These are phyloP conservation scores for Ophiostoma montium DNA, from an alignment of 2,329 filamentous ascomycete genomes.

Conservation along the genomic window DNA sequence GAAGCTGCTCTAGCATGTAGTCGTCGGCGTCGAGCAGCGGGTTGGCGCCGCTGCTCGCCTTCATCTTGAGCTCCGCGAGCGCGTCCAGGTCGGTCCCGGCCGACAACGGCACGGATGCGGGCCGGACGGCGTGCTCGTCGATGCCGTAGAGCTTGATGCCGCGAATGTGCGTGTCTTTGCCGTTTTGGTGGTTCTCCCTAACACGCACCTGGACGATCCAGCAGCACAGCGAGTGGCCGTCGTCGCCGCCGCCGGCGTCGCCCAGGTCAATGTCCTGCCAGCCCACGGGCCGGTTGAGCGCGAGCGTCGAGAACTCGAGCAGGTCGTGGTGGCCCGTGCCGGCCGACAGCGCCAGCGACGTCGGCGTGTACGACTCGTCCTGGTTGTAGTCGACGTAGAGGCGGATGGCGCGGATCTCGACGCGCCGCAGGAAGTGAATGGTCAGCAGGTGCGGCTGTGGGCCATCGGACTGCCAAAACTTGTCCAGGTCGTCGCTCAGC, in stretches of 20 bases:
- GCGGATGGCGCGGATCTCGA: slow-evolving; percentile 63
- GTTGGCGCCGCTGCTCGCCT: slow-evolving; percentile 16
- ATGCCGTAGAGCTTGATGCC: slow-evolving; percentile 74
- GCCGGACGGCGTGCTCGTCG: slow-evolving; percentile 29
- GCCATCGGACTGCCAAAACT: slow-evolving; percentile 81
- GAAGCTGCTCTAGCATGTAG: slow-evolving; percentile 20
- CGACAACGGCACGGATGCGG: not conserved
- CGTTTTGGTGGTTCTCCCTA: slow-evolving; percentile 95
- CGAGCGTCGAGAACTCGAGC: slow-evolving; percentile 72
- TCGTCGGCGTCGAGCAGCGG: slow-evolving; percentile 18
- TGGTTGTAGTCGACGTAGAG: slow-evolving; percentile 81
- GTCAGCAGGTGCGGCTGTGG: slow-evolving; percentile 68
- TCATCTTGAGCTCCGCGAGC: slow-evolving; percentile 20
- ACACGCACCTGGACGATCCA: slow-evolving; percentile 86
- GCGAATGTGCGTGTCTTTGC: slow-evolving; percentile 94
- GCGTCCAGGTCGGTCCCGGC: slow-evolving; percentile 17
- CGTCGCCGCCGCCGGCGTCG: slow-evolving; percentile 41
- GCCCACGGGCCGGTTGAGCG: slow-evolving; percentile 63
- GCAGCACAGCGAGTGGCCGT: slow-evolving; percentile 64
- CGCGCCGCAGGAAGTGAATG: slow-evolving; percentile 74
- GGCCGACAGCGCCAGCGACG: slow-evolving; percentile 75
- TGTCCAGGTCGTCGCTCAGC: slow-evolving; percentile 54
- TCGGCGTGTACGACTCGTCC: slow-evolving; percentile 95
- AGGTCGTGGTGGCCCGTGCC: slow-evolving; percentile 87
- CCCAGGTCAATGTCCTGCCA: slow-evolving; percentile 73